phyloP scores from a whole-genome alignment of 2,329 filamentous ascomycete species.

The Claviceps citrina region DNA sequence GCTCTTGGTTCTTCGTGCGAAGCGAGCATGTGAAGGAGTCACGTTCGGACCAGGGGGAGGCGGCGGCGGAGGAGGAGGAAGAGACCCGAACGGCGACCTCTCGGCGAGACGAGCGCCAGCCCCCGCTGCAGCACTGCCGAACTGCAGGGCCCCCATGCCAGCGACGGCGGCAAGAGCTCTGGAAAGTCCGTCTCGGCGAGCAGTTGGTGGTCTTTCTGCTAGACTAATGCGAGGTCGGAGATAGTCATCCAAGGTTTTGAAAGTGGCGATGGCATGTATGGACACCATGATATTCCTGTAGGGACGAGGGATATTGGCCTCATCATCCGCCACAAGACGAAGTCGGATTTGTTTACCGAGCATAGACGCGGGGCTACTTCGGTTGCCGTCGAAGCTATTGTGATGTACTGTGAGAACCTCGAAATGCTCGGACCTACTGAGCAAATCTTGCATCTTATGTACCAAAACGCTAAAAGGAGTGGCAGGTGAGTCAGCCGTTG shows the following conservation, averaged over 20 bases:
- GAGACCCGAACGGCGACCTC: conserved; percentile 25
- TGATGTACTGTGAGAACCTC: conserved; percentile 93
- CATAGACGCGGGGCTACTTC: conserved; percentile 88
- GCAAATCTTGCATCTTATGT: conserved; percentile 84
- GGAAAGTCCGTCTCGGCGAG: conserved; percentile 49
- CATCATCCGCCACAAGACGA: conserved; percentile 75
- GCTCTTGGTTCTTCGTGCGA: conserved; percentile 30
- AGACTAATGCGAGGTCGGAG: conserved; percentile 75
- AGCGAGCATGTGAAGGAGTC: conserved; percentile 29
- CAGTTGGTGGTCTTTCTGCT: conserved; percentile 49
- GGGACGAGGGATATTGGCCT: conserved; percentile 71
- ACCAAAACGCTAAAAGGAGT: conserved; percentile 85
- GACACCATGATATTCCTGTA: conserved; percentile 96
- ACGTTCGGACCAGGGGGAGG: conserved; percentile 13
- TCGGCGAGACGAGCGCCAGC: conserved; percentile 32
- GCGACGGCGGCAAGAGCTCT: conserved; percentile 63
- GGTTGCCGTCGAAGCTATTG: conserved; percentile 76
- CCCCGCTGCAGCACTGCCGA: conserved; percentile 29
- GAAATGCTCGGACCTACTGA: conserved; percentile 95
- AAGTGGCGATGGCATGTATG: conserved; percentile 94
- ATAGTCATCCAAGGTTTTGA: conserved; percentile 93
- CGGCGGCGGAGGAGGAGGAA: conserved; percentile 16
- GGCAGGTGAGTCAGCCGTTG: conserved; percentile 50
- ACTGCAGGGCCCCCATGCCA: conserved; percentile 49
- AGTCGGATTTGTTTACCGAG: conserved; percentile 87